Percentiles rank a stretch among this genome's conserved stretches.
phyloP scores from a whole-genome alignment of 805 yeast species.

The Ogataea degrootiae region DNA sequence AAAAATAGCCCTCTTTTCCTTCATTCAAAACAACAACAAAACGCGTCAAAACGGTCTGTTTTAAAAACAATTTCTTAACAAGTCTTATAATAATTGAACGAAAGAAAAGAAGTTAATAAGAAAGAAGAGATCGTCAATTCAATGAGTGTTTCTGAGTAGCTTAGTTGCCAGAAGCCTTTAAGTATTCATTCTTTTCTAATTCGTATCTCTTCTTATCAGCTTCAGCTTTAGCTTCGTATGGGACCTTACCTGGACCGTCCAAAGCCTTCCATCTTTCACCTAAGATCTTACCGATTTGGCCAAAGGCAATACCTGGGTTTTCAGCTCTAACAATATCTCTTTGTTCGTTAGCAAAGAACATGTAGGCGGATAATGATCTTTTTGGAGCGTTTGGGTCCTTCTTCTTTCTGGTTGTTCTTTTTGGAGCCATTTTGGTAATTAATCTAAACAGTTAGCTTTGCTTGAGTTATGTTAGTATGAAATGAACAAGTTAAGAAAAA shows the following conservation, averaged over 20 bases:
- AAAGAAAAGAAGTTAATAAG: background rate
- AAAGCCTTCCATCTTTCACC: conserved; percentile 98
- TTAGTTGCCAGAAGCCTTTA: conserved; percentile 27
- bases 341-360: conserved; percentile 97
- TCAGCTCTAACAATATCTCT: conserved; percentile 94
- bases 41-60: too few relatives aligned
- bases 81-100: too few relatives aligned
- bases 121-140: background rate
- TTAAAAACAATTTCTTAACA: too few relatives aligned
- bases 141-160: background rate
- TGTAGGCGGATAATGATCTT: conserved; percentile 96
- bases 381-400: conserved; percentile 97
- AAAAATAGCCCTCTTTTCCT: too few relatives aligned
- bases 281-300: conserved; percentile 89
- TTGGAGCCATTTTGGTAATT: conserved; percentile 25
- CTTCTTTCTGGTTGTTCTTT: conserved; percentile 33
- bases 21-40: too few relatives aligned
- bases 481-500: background rate
- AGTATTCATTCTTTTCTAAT: conserved; percentile 86
- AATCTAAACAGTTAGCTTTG: background rate
- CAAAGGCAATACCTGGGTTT: conserved; percentile 94
- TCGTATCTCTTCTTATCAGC: conserved; percentile 98
- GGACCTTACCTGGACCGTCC: conserved; percentile 73
- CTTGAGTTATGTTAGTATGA: conserved; percentile 5
- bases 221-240: conserved; percentile 90